Evolutionary conservation across 768 basidiomycete genomes (phyloP).

Genomic region (Kwoniella pini): DNA sequence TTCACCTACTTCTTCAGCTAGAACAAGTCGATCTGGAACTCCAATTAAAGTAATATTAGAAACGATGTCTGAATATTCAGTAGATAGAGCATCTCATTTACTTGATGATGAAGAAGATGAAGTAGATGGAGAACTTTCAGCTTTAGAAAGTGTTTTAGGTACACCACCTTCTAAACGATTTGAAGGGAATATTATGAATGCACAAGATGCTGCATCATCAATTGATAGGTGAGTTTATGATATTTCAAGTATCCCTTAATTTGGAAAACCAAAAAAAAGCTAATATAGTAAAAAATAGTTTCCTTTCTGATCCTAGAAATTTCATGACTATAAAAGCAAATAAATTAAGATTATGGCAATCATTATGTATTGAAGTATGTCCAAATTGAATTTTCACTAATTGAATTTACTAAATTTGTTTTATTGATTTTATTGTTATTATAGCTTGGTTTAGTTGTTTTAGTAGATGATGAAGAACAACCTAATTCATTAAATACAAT

Average conservation of each 20-base stretch:
- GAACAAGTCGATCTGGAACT: not conserved
- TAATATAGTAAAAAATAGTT: too few species aligned
- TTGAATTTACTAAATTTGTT: not conserved
- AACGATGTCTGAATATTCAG: not conserved
- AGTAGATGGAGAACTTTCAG: constrained; percentile 20
- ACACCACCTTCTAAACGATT: constrained; percentile 7
- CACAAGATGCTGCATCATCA: constrained; percentile 35
- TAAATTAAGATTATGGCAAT: constrained; percentile 47
- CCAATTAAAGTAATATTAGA: not conserved
- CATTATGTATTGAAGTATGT: constrained; percentile 44
- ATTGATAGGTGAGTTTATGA: constrained; percentile 39
- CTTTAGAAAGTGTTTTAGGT: constrained; percentile 13
- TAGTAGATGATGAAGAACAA: constrained; percentile 12
- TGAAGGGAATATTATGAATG: constrained; percentile 28
- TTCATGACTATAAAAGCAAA: constrained; percentile 34
- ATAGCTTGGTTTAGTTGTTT: constrained; percentile 36
- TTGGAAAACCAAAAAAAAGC: too few species aligned
- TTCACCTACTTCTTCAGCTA: constrained; percentile 9
- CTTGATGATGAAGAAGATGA: constrained; percentile 22
- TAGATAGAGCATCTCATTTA: not conserved
- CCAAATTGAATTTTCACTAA: not conserved
- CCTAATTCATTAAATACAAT: constrained; percentile 22
- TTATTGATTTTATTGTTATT: not conserved
- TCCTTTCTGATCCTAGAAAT: constrained; percentile 28
- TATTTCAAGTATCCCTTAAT: not conserved